Evolutionary conservation across 768 basidiomycete species (phyloP).

Genomic region (Panaeolus cyanescens): DNA sequence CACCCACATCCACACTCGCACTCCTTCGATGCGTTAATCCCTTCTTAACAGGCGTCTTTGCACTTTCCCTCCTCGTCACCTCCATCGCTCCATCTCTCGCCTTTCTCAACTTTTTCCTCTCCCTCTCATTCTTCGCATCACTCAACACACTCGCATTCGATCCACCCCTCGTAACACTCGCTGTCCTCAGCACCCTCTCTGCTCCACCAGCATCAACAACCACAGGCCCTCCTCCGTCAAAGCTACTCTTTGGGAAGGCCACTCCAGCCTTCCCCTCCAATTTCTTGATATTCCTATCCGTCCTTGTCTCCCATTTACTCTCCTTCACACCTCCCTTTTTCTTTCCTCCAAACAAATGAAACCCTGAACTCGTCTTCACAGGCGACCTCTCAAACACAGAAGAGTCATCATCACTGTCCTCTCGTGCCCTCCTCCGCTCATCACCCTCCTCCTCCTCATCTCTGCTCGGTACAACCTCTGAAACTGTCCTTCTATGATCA

Average conservation of each 20-base stretch:
- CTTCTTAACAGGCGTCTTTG: too few relatives aligned
- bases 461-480: neutral
- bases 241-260: neutral
- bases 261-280: conserved; percentile 6
- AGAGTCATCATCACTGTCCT: neutral
- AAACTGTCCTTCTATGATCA: neutral
- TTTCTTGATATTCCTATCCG: conserved; percentile 16
- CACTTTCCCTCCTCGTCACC: neutral
- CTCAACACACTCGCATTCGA: conserved; percentile 2
- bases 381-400: neutral
- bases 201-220: neutral
- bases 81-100: neutral
- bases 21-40: neutral
- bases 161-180: neutral
- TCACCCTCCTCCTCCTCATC: neutral
- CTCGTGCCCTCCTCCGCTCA: neutral
- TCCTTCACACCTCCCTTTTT: neutral
- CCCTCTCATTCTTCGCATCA: neutral
- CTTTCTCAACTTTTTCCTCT: conserved; percentile 4
- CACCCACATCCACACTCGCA: conserved; percentile 3
- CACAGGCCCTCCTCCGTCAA: neutral
- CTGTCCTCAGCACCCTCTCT: neutral
- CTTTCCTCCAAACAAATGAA: neutral
- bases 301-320: conserved; percentile 3
- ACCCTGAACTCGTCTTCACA: neutral